A percentile compares a stretch with the other conserved stretches of the same genome.
Conservation (phyloP, 2,329 filamentous ascomycete species). For the Penicillium sp. region DNA sequence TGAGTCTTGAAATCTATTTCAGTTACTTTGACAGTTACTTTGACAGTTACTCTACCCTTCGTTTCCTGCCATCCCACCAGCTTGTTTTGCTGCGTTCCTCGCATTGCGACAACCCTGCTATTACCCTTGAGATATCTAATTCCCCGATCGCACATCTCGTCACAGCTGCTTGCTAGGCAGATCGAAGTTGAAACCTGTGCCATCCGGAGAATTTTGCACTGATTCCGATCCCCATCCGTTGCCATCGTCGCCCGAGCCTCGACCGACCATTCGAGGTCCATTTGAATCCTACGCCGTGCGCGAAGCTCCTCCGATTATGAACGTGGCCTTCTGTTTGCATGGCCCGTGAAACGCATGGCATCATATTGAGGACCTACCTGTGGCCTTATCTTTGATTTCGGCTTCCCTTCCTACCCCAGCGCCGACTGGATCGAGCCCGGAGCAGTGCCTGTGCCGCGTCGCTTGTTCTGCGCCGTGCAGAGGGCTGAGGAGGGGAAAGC, state of each 20-base stretch:
- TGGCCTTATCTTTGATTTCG: conserved; percentile 13
- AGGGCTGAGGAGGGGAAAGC: conserved; percentile 26
- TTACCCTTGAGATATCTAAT: neutral
- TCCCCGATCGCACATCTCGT: neutral
- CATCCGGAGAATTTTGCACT: neutral
- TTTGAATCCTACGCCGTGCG: conserved; percentile 3
- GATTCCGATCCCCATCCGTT: neutral
- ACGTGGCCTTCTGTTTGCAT: conserved; percentile 13
- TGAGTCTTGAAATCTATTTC: neutral
- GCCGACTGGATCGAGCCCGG: conserved; percentile 14
- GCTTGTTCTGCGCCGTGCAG: conserved; percentile 23
- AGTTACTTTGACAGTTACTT: neutral
- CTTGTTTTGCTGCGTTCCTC: conserved; percentile 1
- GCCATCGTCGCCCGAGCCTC: neutral
- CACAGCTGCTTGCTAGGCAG: neutral
- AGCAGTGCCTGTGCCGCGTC: conserved; percentile 13
- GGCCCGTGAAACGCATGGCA: conserved; percentile 25
- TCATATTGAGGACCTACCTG: conserved; percentile 15
- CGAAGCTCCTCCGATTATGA: conserved; percentile 19
- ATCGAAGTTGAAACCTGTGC: neutral
- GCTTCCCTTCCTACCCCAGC: conserved; percentile 23
- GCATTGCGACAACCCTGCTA: conserved; percentile 9
- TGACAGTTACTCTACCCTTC: neutral
- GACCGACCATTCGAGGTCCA: neutral
- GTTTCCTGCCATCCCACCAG: neutral